Conservation (phyloP, 257 asterid species). For the Nicotiana tomentosiformis region DNA sequence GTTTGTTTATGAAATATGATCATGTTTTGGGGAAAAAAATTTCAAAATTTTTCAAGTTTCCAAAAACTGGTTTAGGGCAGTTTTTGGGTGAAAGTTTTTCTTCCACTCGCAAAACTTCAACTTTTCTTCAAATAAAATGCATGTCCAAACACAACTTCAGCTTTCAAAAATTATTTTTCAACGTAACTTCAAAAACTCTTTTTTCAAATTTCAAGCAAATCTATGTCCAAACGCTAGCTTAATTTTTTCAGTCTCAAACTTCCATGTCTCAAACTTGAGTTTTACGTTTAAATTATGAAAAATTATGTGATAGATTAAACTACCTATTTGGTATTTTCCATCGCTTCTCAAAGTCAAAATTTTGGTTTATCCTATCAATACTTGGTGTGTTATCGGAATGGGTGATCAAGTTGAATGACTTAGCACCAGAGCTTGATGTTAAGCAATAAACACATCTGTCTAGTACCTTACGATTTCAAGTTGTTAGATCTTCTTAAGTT, state of each 20-base stretch:
- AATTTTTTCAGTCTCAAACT: not conserved
- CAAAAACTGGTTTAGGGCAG: too few species aligned
- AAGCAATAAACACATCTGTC: slow-evolving; percentile 3
- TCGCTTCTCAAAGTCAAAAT: not conserved
- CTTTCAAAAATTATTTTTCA: too few species aligned
- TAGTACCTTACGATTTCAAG: not conserved
- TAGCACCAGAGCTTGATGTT: not conserved
- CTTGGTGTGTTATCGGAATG: not conserved
- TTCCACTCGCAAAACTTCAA: too few species aligned
- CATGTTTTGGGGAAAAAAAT: too few species aligned
- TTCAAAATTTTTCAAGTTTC: too few species aligned
- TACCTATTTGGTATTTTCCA: not conserved
- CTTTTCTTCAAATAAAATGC: too few species aligned
- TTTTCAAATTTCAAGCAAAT: too few species aligned
- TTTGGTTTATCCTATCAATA: not conserved
- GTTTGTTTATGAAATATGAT: too few species aligned
- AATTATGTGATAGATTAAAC: not conserved
- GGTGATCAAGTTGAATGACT: not conserved
- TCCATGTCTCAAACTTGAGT: not conserved
- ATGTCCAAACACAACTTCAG: too few species aligned
- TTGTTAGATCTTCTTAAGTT: not conserved
- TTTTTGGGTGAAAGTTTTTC: too few species aligned
- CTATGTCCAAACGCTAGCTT: too few species aligned
- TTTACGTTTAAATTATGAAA: not conserved
- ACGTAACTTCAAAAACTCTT: too few species aligned